Percentiles rank a stretch among this genome's conserved stretches.
Conservation (phyloP, 805 yeast genomes). For the Saccharomycopsis sp. region DNA sequence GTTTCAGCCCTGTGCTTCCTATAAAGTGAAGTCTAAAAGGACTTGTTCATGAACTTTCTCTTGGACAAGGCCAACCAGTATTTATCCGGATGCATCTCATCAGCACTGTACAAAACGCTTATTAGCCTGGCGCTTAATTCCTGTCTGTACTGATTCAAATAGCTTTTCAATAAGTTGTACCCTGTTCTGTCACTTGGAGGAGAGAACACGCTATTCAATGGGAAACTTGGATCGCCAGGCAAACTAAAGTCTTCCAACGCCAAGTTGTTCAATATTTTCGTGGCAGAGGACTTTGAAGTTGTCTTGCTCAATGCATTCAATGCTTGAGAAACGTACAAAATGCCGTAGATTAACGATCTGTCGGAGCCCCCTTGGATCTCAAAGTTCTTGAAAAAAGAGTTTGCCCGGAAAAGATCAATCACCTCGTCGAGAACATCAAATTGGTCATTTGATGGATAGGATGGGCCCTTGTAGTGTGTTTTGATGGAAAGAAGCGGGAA, state of each 20-base stretch:
- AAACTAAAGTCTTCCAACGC: constrained; percentile 81
- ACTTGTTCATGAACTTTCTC: constrained; percentile 92
- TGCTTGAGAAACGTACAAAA: constrained; percentile 80
- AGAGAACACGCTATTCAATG: constrained; percentile 67
- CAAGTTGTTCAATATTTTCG: constrained; percentile 64
- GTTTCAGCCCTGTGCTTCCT: no score
- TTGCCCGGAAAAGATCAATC: constrained; percentile 87
- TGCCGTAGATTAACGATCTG: constrained; percentile 87
- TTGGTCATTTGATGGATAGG: constrained; percentile 64
- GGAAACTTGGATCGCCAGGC: constrained; percentile 95
- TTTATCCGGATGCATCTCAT: constrained; percentile 61
- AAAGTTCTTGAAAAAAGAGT: constrained; percentile 92
- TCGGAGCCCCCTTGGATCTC: constrained; percentile 96
- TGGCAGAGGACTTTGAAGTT: constrained; percentile 49
- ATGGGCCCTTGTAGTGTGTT: constrained; percentile 84
- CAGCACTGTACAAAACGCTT: constrained; percentile 58
- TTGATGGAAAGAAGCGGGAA: constrained; percentile 77
- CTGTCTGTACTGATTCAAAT: constrained; percentile 89
- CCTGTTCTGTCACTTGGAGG: constrained; percentile 71
- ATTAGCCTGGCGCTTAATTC: constrained; percentile 79
- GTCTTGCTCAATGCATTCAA: constrained; percentile 48
- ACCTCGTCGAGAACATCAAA: constrained; percentile 91
- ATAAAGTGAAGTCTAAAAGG: constrained; percentile 47
- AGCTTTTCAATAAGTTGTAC: constrained; percentile 68
- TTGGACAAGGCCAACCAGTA: constrained; percentile 94